phyloP scores from a whole-genome alignment of 495 filamentous ascomycete species.

The Aspergillus heteromorphus region DNA sequence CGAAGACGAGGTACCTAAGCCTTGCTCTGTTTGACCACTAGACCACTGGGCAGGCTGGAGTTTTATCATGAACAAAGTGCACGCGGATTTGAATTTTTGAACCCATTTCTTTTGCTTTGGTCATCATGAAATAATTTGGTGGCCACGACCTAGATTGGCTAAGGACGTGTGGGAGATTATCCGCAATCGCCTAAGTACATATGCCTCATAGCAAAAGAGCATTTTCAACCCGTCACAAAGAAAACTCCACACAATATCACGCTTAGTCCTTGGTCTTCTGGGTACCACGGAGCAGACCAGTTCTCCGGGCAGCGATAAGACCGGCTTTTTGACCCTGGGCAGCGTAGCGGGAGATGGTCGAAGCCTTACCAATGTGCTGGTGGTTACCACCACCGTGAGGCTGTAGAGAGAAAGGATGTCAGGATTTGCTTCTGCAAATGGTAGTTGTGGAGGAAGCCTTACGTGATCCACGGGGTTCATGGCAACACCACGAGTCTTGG shows the following conservation, averaged over 20 bases:
- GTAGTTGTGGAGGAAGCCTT: constrained; percentile 26
- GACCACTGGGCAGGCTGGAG: not conserved
- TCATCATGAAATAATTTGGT: constrained; percentile 34
- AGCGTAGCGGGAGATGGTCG: constrained; percentile 96
- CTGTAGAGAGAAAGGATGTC: constrained; percentile 36
- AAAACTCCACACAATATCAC: constrained; percentile 40
- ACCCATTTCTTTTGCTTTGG: constrained; percentile 26
- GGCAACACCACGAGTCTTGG: constrained; percentile 99
- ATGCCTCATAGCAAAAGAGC: constrained; percentile 46
- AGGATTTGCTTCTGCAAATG: constrained; percentile 15
- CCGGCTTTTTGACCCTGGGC: constrained; percentile 99
- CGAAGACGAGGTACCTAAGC: not conserved
- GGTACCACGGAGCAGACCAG: constrained; percentile 97
- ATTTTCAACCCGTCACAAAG: constrained; percentile 48
- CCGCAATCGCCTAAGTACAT: constrained; percentile 49
- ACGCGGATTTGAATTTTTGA: constrained; percentile 10
- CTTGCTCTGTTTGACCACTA: no score
- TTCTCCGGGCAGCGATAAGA: constrained; percentile 98
- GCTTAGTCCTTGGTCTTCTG: constrained; percentile 93
- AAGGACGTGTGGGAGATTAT: constrained; percentile 41
- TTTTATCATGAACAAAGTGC: not conserved
- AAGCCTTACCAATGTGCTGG: constrained; percentile 99
- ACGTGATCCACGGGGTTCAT: constrained; percentile 99
- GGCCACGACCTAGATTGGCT: constrained; percentile 46
- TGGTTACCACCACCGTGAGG: constrained; percentile 99